These are phyloP conservation scores for Aethionema arabicum DNA, from an alignment of 345 rosid genomes.

Conservation along the genomic window DNA sequence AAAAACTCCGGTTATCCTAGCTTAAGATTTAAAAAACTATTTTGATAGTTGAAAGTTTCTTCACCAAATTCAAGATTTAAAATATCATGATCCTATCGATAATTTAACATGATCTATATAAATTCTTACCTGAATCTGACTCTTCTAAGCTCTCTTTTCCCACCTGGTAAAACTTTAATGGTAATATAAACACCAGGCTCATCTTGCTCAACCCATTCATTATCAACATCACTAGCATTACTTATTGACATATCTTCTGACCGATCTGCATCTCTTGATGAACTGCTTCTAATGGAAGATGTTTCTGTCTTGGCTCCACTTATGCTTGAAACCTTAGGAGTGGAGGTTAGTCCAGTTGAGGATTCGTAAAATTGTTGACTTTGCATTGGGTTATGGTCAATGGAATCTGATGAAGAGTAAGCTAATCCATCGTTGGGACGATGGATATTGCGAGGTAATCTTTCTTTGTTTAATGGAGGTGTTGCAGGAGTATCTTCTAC, in stretches of 20 bases:
- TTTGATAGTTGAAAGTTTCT: too few species aligned
- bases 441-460: slow-evolving; percentile 71
- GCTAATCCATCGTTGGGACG: slow-evolving; percentile 59
- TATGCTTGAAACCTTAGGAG: slow-evolving; percentile 92
- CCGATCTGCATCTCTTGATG: slow-evolving; percentile 88
- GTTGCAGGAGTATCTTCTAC: slow-evolving; percentile 82
- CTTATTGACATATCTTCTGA: slow-evolving; percentile 82
- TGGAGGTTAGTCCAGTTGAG: slow-evolving; percentile 68
- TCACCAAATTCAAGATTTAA: too few species aligned
- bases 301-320: slow-evolving; percentile 89
- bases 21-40: too few species aligned
- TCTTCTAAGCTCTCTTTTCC: slow-evolving; percentile 91
- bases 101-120: too few species aligned
- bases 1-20: too few species aligned
- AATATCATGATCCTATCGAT: too few species aligned
- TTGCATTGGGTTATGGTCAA: slow-evolving; percentile 67
- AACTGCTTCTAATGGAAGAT: slow-evolving; percentile 84
- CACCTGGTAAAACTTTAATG: slow-evolving; percentile 68
- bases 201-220: slow-evolving; percentile 96
- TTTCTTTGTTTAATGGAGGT: slow-evolving; percentile 71
- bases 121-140: slow-evolving; percentile 88
- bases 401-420: slow-evolving; percentile 79
- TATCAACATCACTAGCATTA: slow-evolving; percentile 82
- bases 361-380: slow-evolving; percentile 54
- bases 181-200: slow-evolving; percentile 98